Evolutionary conservation across 805 yeast species (phyloP).

Genomic region (Tetrapisispora iriomotensis): DNA sequence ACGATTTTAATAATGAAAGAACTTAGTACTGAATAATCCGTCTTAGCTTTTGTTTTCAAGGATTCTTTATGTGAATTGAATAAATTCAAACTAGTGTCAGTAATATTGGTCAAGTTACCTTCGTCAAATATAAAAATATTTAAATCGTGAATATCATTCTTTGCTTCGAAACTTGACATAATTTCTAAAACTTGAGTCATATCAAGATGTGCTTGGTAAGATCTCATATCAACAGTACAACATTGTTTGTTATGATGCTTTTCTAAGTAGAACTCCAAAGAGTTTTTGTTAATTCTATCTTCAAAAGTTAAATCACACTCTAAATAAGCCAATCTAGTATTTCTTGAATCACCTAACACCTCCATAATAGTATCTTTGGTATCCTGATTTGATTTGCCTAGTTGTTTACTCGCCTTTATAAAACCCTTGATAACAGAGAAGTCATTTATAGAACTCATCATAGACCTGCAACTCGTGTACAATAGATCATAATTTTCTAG

Average conservation of each 20-base stretch:
- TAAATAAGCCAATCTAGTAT: constrained; percentile 44
- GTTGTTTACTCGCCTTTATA: constrained; percentile 51
- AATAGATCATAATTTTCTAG: constrained; percentile 37
- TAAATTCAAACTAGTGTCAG: constrained; percentile 19
- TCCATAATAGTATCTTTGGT: constrained; percentile 24
- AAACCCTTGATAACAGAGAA: constrained; percentile 32
- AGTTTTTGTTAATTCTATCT: constrained; percentile 18
- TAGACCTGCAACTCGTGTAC: constrained; percentile 33
- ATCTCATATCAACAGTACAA: constrained; percentile 50
- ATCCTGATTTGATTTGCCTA: constrained; percentile 36
- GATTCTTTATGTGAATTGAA: constrained; percentile 34
- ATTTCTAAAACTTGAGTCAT: not conserved
- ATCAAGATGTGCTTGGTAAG: constrained; percentile 19
- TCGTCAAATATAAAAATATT: constrained; percentile 23
- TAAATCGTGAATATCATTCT: constrained; percentile 40
- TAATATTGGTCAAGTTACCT: constrained; percentile 6
- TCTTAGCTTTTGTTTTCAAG: constrained; percentile 36
- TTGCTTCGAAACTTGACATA: not conserved
- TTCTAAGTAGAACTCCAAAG: constrained; percentile 35
- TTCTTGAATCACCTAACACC: constrained; percentile 36
- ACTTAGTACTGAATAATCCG: constrained; percentile 65
- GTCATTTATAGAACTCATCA: constrained; percentile 57
- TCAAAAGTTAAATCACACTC: constrained; percentile 31
- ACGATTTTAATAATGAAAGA: constrained; percentile 54
- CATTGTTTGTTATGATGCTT: constrained; percentile 49